phyloP scores from a whole-genome alignment of 2,329 filamentous ascomycete genomes.

The Plenodomus lindquistii region DNA sequence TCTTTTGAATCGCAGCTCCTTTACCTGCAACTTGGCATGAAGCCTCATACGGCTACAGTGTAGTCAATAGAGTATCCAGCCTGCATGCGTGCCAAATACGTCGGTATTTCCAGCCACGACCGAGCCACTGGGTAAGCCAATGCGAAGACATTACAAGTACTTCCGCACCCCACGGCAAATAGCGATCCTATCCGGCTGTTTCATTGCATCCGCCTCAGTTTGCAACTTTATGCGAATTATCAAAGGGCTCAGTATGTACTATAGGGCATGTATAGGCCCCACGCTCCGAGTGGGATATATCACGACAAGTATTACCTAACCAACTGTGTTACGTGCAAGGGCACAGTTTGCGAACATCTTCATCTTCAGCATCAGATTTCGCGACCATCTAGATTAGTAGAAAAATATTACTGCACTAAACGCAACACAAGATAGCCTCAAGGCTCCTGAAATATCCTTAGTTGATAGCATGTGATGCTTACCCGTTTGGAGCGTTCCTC shows the following conservation, averaged over 20 bases:
- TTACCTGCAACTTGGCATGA: not conserved
- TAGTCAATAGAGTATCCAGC: not conserved
- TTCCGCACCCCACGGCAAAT: constrained; percentile 12
- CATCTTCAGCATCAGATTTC: not conserved
- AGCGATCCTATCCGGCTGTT: not conserved
- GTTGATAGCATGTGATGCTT: no score
- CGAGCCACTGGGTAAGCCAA: not conserved
- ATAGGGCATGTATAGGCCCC: not conserved
- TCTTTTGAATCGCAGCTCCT: not conserved
- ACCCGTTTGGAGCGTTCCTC: no score
- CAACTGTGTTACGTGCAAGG: not conserved
- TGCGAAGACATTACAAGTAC: not conserved
- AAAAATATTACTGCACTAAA: no score
- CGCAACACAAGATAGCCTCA: no score
- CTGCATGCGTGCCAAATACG: not conserved
- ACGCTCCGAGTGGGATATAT: not conserved
- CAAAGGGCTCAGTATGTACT: not conserved
- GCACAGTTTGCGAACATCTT: not conserved
- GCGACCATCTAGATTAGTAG: no score
- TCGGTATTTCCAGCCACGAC: not conserved
- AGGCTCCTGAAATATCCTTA: no score
- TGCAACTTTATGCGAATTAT: not conserved
- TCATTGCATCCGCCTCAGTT: constrained; percentile 2
- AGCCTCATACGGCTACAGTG: not conserved
- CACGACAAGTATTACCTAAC: not conserved